Conservation (phyloP, 2,329 filamentous ascomycete genomes). For the Sclerotinia minor region DNA sequence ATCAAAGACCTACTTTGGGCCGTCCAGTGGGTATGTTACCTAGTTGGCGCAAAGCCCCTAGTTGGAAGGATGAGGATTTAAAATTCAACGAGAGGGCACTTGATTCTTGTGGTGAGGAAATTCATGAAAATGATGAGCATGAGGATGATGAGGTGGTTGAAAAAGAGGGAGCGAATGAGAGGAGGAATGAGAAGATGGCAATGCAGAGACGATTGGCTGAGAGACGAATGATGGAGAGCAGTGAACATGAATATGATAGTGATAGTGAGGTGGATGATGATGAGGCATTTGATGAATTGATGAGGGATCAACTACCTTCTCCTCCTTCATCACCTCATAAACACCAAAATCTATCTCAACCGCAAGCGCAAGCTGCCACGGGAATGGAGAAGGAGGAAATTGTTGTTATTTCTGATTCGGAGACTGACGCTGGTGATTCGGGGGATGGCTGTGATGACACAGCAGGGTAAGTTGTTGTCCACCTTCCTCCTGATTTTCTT, state of each 20-base stretch:
- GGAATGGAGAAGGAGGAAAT: neutral
- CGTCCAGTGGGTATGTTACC: conserved; percentile 32
- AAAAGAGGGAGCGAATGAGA: conserved; percentile 7
- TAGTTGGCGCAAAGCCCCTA: conserved; percentile 19
- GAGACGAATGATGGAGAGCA: neutral
- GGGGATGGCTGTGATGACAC: neutral
- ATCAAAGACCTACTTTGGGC: conserved; percentile 27
- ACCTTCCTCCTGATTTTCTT: neutral
- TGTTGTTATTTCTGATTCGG: conserved; percentile 7
- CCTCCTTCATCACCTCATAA: neutral
- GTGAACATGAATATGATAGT: conserved; percentile 20
- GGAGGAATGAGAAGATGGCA: neutral
- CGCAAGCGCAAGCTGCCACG: neutral
- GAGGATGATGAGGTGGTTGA: neutral
- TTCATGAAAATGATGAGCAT: neutral
- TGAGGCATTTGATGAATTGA: neutral
- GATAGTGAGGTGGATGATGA: conserved; percentile 23
- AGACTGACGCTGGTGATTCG: neutral
- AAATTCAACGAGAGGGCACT: neutral
- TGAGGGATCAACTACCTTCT: neutral
- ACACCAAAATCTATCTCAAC: too few relatives aligned
- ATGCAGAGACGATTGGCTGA: neutral
- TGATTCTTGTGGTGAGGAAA: conserved; percentile 12
- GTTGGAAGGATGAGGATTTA: neutral
- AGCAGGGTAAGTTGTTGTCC: neutral